Base-by-base conservation (phyloP, 371 early-diverging fungal species). In the Mortierella sp. region DNA sequence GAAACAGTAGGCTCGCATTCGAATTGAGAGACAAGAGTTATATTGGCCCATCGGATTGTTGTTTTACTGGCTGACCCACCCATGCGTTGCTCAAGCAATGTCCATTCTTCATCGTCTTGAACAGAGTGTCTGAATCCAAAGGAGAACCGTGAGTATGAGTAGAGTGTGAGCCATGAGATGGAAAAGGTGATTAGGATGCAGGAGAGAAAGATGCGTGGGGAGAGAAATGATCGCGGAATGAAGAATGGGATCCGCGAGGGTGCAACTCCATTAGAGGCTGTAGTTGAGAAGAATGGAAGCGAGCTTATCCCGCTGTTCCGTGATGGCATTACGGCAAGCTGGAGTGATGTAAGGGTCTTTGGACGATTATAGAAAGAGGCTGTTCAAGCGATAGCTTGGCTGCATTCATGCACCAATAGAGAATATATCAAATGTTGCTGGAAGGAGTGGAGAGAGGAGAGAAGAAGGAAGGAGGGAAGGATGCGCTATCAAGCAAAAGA, bases 151-250 rank as follows among this genome's bases (percentile, higher is more conserved):
- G 83, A 69, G 47, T 68, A 76, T 5, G 83, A 75, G 59, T 73
- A 81, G 55, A 79, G 64, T 30, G 75, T 37, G 40, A 79, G 63
- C 72, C 72, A 79, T 1, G 75, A 75, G 65, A 79, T 8, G 24
- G 59, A 66, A 62, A 81, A 81, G 61, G 70, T 73, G 52, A 58
- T 64, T 5, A 81, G 54, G 70, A 81, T 76, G 61, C 76, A 73
- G 28, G 67, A 66, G 55, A 81, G 68, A 43, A 81, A 73, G 62
- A 81, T 70, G 43, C 83, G 83, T 30, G 83, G 83, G 2, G 72
- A 75, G 61, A 81, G 83, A 57, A 63, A 81, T 12, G 76, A 68
- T 40, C 83, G 65, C 5, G 83, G 83, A 39, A 81, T 66, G 62
- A 66, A 65, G 35, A 72, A 52, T 22, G 20, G 68, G 3, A 57